Evolutionary conservation across 345 rosid genomes (phyloP).

Genomic region (Trapa bicornis): DNA sequence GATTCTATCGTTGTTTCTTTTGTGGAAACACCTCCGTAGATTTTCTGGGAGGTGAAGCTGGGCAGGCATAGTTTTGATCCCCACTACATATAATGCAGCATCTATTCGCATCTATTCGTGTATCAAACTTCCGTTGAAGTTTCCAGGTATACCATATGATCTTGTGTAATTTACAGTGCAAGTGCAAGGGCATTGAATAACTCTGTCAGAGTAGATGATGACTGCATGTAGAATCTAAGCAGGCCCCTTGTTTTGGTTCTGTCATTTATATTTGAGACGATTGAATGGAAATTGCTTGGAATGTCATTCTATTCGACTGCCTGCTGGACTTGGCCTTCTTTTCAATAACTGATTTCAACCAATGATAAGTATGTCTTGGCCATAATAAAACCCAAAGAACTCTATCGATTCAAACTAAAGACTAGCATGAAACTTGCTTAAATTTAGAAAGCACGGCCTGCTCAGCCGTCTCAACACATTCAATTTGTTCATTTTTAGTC

Average conservation of each 20-base stretch:
- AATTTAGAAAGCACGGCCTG: no score
- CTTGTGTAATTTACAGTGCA: not conserved
- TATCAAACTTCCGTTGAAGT: not conserved
- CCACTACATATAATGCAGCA: conserved; percentile 1
- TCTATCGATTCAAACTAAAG: no score
- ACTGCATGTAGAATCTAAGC: not conserved
- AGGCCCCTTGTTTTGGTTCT: not conserved
- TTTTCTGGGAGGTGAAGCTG: conserved; percentile 15
- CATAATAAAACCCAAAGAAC: no score
- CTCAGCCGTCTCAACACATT: no score
- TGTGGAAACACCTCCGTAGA: conserved; percentile 13
- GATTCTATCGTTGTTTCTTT: conserved; percentile 12
- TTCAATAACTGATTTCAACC: no score
- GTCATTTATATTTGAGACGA: not conserved
- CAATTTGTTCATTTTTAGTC: no score
- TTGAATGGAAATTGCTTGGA: no score
- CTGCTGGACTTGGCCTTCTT: no score
- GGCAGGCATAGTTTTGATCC: conserved; percentile 7
- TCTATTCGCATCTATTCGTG: not conserved
- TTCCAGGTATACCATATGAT: conserved; percentile 1
- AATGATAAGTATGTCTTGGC: no score
- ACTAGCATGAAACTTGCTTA: no score
- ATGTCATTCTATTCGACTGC: no score
- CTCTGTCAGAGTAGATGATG: not conserved
- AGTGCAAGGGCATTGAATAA: not conserved